phyloP scores from a whole-genome alignment of 768 basidiomycete genomes.

The Mycena amicta region DNA sequence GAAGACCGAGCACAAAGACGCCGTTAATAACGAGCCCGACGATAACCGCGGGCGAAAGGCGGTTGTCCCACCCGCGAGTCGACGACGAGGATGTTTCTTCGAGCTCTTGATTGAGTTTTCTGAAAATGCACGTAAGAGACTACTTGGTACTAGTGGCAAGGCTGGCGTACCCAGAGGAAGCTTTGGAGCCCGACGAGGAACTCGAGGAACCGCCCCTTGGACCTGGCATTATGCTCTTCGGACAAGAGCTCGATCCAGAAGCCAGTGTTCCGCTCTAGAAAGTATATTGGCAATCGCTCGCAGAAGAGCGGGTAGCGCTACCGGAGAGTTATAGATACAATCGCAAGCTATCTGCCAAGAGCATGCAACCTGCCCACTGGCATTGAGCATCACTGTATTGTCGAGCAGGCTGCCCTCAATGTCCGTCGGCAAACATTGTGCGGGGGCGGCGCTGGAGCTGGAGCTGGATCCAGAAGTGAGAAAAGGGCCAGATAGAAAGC shows the following conservation, averaged over 20 bases:
- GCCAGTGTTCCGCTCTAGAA: constrained; percentile 1
- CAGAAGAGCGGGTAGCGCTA: not conserved
- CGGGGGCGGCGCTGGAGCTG: not conserved
- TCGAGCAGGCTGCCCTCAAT: constrained; percentile 1
- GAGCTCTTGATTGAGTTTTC: not conserved
- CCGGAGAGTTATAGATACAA: constrained; percentile 1
- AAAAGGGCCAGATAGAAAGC: no score
- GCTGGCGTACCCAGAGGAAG: not conserved
- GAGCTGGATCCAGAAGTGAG: not conserved
- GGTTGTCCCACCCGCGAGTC: not conserved
- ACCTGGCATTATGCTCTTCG: not conserved
- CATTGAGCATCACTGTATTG: not conserved
- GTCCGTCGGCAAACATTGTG: not conserved
- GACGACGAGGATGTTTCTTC: not conserved
- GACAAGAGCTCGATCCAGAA: not conserved
- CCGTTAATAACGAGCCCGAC: not conserved
- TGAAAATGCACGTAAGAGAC: not conserved
- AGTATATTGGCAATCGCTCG: not conserved
- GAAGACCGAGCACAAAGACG: not conserved
- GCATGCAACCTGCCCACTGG: not conserved
- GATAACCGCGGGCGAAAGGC: constrained; percentile 1
- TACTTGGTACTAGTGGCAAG: not conserved
- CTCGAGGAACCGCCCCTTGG: not conserved
- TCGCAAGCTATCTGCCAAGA: constrained; percentile 1
- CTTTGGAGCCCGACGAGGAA: not conserved